Base-by-base conservation (phyloP, 176 grass and related monocot genomes). In the Musa schizocarpa region DNA sequence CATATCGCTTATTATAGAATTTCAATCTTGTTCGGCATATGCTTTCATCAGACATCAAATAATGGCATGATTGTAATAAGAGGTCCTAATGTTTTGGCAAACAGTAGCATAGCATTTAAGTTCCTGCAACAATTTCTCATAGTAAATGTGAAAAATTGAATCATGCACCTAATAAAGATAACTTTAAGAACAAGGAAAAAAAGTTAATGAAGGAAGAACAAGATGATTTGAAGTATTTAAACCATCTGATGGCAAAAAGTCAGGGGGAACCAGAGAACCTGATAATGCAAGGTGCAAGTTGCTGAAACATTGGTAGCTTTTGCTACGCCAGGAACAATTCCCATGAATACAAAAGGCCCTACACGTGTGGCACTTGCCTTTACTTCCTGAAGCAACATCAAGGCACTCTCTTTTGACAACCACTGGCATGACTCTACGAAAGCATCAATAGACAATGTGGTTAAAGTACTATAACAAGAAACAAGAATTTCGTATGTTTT, bases 341-440 rank as follows among this genome's bases (percentile, higher is more conserved):
- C 90, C 66, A 69, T 78, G 54, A 83, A 86, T 43, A 66, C 69
- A 71, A 81, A 82, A 19, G 76, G 95, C 9, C 95, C 90, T 43
- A 98, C 52, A 74, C 95, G 95, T 69, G 74, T 74, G 56, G 52
- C 71, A 79, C 69, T 64, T 0, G 80, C 73, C 57, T 89, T 89
- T 16, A 61, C 90, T 55, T 61, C 73, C 49, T 53, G 83, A 52
- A 98, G 78, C 73, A 93, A 71, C 17, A 74, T 53, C 63, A 71
- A 76, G 2, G 88, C 86, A 51, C 69, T 77, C 63, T 89, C 84
- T 72, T 84, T 94, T 62, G 86, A 48, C 61, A 94, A 78, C 95
- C 90, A 99, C 76, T 74, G 87, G 72, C 82, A 99, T 11, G 86
- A 87, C 3, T 89, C 95, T 99, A 70, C 48, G 74, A 20, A 80